These are phyloP conservation scores for Hymenoscyphus repandus DNA, from an alignment of 2,329 filamentous ascomycete species.

Conservation along the genomic window DNA sequence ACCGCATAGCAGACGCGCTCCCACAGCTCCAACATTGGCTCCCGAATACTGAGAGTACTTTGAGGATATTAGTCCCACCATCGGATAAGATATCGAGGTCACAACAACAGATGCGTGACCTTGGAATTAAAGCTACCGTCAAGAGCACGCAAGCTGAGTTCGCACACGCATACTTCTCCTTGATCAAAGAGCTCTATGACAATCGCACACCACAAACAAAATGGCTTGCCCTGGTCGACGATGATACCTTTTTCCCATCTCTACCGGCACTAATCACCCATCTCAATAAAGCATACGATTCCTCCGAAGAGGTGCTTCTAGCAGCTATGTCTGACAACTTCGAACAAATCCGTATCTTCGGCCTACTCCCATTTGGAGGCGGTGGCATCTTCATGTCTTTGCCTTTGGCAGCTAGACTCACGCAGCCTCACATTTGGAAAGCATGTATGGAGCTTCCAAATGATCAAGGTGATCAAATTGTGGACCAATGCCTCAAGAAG, in stretches of 20 bases:
- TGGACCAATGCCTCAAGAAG: conserved; percentile 20
- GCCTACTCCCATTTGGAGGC: conserved; percentile 24
- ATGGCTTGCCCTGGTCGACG: conserved; percentile 27
- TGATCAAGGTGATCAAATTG: conserved; percentile 23
- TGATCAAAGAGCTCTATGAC: conserved; percentile 25
- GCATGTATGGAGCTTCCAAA: conserved; percentile 14
- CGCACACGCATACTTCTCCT: conserved; percentile 21
- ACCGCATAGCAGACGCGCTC: conserved; percentile 19
- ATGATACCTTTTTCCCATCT: conserved; percentile 28
- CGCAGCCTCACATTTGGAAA: conserved; percentile 10
- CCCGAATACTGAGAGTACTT: conserved; percentile 9
- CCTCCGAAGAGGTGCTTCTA: conserved; percentile 13
- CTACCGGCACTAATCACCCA: conserved; percentile 19
- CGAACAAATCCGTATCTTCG: conserved; percentile 17
- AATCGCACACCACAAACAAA: conserved; percentile 17
- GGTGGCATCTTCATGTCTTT: conserved; percentile 27
- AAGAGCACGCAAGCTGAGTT: conserved; percentile 8
- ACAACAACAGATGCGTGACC: conserved; percentile 9
- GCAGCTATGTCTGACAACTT: conserved; percentile 23
- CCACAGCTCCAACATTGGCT: conserved; percentile 26
- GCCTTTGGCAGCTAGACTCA: conserved; percentile 18
- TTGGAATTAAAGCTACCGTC: conserved; percentile 20
- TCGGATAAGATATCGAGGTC: conserved; percentile 10
- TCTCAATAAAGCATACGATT: conserved; percentile 18
- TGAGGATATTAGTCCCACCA: conserved; percentile 18